Base-by-base conservation (phyloP, 2,329 filamentous ascomycete genomes). In the Colletotrichum sp. region DNA sequence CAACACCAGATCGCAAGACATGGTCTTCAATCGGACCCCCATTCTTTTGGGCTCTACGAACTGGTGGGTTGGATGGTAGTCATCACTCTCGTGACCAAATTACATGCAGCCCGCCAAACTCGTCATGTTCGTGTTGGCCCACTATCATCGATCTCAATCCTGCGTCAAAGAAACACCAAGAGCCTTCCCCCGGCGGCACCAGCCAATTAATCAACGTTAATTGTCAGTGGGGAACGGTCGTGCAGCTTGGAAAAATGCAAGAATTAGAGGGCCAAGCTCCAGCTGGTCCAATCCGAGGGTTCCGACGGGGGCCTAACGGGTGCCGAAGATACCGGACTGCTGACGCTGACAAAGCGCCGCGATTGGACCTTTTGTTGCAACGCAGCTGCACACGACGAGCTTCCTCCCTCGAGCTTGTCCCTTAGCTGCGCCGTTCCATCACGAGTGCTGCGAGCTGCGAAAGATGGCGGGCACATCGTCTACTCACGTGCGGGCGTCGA, bases 281-380 rank as follows among this genome's bases (percentile, higher is more conserved):
- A 55, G 39, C 48, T 36, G 55, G 52, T 24, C 72, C 39, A 68
- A 59, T 68, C 72, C 72, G 72, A 75, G 34, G 1, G 8, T 72
- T 75, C 72, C 72, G 68, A 62, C 26, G 36, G 28, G 22, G 34
- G 4, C 57, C 55, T 26, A 44, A 52, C 55, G 32, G 24, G 44
- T 48, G 22, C 68, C 68, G 68, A 70, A 24, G 68, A 44, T 63
- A 59, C 63, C 63, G 62, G 59, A 22, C 16, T n/a, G 39, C 57
- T 28, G 26, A n/a, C 44, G 72, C 68, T 71, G 63, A 72, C 44
- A 72, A 72, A 52, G 62, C 70, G 71, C n/a, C 8, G 34, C 16
- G 10, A 26, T 32, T 18, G 62, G 62, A 28, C 69, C 55, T 72
- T 63, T 59, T 52, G 16, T 34, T 18, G 39, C 24, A 13, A 18